Percentiles rank a stretch among this genome's conserved stretches.
These are phyloP conservation scores for Pichia exigua DNA, from an alignment of 805 yeast species.

Conservation along the genomic window DNA sequence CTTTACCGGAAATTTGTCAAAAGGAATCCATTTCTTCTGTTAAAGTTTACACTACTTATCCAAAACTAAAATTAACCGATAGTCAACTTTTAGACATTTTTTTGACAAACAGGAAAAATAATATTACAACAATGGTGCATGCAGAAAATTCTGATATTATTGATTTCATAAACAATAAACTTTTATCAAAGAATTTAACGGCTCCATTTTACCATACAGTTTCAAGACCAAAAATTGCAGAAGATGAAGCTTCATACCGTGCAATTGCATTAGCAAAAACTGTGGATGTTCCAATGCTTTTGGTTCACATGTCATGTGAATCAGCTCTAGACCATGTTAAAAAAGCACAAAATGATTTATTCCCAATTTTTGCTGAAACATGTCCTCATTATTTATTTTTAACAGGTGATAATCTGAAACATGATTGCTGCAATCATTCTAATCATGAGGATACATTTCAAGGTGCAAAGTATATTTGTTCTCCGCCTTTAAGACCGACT, in stretches of 20 bases:
- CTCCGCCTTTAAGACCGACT: slow-evolving; percentile 38
- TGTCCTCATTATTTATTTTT: slow-evolving; percentile 41
- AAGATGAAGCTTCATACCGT: slow-evolving; percentile 41
- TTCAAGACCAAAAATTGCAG: slow-evolving; percentile 37
- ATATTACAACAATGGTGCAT: slow-evolving; percentile 42
- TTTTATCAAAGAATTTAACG: slow-evolving; percentile 29
- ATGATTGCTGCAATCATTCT: slow-evolving; percentile 12
- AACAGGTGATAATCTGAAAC: slow-evolving; percentile 31
- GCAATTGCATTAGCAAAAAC: slow-evolving; percentile 35
- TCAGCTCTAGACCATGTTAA: slow-evolving; percentile 34
- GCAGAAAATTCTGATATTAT: slow-evolving; percentile 43
- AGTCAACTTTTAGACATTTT: slow-evolving; percentile 31
- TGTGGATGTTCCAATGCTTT: slow-evolving; percentile 37
- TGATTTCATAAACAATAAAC: slow-evolving; percentile 21
- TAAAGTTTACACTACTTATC: slow-evolving; percentile 39
- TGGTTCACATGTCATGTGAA: slow-evolving; percentile 40
- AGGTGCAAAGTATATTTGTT: slow-evolving; percentile 41
- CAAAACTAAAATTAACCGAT: slow-evolving; percentile 32
- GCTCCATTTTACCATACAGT: slow-evolving; percentile 38
- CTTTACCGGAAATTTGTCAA: slow-evolving; percentile 27
- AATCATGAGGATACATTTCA: slow-evolving; percentile 30
- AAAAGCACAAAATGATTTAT: slow-evolving; percentile 32
- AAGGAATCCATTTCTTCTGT: slow-evolving; percentile 31
- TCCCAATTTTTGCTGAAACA: slow-evolving; percentile 39
- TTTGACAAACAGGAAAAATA: slow-evolving; percentile 31